phyloP scores from a whole-genome alignment of 2,329 filamentous ascomycete species.

The Xylaria sp. region DNA sequence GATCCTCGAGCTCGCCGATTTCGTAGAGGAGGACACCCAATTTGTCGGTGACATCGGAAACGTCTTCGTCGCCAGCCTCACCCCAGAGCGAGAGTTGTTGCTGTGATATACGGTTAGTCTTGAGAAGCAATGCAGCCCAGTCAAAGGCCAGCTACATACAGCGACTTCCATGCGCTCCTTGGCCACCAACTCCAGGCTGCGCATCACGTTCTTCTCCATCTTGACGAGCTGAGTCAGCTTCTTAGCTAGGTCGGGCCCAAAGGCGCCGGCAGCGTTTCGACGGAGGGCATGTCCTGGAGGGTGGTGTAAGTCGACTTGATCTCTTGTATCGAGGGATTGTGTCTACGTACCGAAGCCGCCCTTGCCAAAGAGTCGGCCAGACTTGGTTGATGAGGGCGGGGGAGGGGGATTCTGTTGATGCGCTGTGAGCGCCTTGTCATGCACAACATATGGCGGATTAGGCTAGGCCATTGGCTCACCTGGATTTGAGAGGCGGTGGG shows the following conservation, averaged over 20 bases:
- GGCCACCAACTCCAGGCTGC: conserved; percentile 93
- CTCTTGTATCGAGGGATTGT: conserved; percentile 23
- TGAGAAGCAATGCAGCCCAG: conserved; percentile 16
- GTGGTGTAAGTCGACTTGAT: conserved; percentile 26
- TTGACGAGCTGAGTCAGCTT: conserved; percentile 98
- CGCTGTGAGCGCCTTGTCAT: conserved; percentile 20
- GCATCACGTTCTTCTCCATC: conserved; percentile 99
- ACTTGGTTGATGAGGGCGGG: conserved; percentile 90
- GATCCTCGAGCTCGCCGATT: conserved; percentile 97
- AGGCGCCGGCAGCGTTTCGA: conserved; percentile 78
- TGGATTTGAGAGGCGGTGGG: conserved; percentile 86
- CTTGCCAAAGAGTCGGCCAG: conserved; percentile 87
- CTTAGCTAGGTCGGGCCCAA: conserved; percentile 89
- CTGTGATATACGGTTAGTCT: conserved; percentile 56
- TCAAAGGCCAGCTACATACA: conserved; percentile 66
- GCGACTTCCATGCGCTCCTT: conserved; percentile 98
- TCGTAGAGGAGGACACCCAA: conserved; percentile 97
- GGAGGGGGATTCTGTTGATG: conserved; percentile 83
- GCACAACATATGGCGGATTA: background rate
- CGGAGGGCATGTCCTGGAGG: conserved; percentile 72
- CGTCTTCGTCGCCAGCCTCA: conserved; percentile 93
- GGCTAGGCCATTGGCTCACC: conserved; percentile 52
- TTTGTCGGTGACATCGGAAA: conserved; percentile 99
- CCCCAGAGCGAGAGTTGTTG: conserved; percentile 99
- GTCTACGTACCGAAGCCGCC: conserved; percentile 78